Percentiles rank a stretch among this genome's conserved stretches.
These are phyloP conservation scores for Penicillium psychrofluorescens DNA, from an alignment of 495 filamentous ascomycete genomes.

Conservation along the genomic window DNA sequence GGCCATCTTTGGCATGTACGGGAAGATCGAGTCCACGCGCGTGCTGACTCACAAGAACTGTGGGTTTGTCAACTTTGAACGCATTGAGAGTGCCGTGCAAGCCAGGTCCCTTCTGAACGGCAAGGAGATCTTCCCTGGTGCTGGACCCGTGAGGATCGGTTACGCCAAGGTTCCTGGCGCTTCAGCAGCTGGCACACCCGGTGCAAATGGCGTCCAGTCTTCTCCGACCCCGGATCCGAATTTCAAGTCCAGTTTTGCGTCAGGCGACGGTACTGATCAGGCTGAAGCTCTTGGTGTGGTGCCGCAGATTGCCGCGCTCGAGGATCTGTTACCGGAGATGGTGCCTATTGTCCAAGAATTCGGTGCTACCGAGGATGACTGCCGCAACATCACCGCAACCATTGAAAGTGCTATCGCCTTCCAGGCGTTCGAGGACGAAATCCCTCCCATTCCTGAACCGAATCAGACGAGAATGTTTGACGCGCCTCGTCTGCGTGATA, in stretches of 20 bases:
- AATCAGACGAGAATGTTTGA: slow-evolving; percentile 88
- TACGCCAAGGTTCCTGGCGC: slow-evolving; percentile 93
- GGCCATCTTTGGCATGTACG: slow-evolving; percentile 86
- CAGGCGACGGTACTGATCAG: slow-evolving; percentile 27
- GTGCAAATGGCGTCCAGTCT: slow-evolving; percentile 73
- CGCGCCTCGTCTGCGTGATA: slow-evolving; percentile 90
- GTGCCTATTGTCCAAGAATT: slow-evolving; percentile 81
- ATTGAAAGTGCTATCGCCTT: slow-evolving; percentile 72
- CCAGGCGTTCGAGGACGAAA: slow-evolving; percentile 68
- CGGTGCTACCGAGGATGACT: slow-evolving; percentile 77
- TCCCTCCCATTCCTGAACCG: slow-evolving; percentile 82
- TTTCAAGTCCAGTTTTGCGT: slow-evolving; percentile 21
- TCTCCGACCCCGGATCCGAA: slow-evolving; percentile 88
- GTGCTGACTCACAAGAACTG: slow-evolving; percentile 99
- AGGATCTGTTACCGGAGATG: slow-evolving; percentile 75
- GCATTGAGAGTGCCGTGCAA: slow-evolving; percentile 77
- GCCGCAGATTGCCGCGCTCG: slow-evolving; percentile 63
- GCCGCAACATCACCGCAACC: slow-evolving; percentile 59
- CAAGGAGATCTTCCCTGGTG: slow-evolving; percentile 97
- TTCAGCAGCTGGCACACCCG: slow-evolving; percentile 69
- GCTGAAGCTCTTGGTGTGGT: slow-evolving; percentile 37
- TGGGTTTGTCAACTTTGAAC: slow-evolving; percentile 96
- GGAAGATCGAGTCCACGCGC: slow-evolving; percentile 82
- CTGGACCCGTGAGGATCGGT: slow-evolving; percentile 88
- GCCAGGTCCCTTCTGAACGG: slow-evolving; percentile 84